phyloP scores from a whole-genome alignment of 2,329 filamentous ascomycete genomes.

The Calonectria pseudoreteaudii region DNA sequence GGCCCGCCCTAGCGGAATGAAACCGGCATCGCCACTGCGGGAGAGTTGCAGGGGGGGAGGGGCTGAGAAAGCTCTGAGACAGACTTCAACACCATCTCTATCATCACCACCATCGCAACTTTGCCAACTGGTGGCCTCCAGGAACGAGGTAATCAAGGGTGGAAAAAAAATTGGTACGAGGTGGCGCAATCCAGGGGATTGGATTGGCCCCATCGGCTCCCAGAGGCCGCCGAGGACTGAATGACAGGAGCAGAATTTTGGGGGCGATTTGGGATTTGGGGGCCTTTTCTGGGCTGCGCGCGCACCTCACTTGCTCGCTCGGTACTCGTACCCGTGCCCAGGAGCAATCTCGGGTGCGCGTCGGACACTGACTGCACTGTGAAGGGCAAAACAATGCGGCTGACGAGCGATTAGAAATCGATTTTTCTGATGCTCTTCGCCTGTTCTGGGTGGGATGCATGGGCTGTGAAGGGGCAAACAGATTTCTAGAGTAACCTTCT shows the following conservation, averaged over 20 bases:
- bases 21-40: constrained; percentile 20
- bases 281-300: neutral
- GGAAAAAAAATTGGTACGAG: neutral
- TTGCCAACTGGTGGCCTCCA: neutral
- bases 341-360: neutral
- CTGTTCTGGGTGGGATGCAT: neutral
- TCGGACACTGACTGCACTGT: too few relatives aligned
- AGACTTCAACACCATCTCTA: constrained; percentile 17
- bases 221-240: constrained; percentile 22
- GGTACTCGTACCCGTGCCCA: neutral
- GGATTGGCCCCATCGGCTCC: constrained; percentile 1
- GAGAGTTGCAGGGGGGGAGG: constrained; percentile 13
- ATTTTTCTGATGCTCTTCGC: neutral
- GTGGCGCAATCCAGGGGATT: neutral
- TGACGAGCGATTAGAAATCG: neutral
- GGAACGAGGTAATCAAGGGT: neutral
- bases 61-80: neutral
- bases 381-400: neutral
- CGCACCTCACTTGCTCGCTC: neutral
- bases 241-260: constrained; percentile 8
- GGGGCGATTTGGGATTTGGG: constrained; percentile 13
- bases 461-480: constrained; percentile 1
- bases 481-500: neutral
- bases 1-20: neutral
- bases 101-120: neutral